These are phyloP conservation scores for Infundibulicybe gibba DNA, from an alignment of 768 basidiomycete genomes.

Conservation along the genomic window DNA sequence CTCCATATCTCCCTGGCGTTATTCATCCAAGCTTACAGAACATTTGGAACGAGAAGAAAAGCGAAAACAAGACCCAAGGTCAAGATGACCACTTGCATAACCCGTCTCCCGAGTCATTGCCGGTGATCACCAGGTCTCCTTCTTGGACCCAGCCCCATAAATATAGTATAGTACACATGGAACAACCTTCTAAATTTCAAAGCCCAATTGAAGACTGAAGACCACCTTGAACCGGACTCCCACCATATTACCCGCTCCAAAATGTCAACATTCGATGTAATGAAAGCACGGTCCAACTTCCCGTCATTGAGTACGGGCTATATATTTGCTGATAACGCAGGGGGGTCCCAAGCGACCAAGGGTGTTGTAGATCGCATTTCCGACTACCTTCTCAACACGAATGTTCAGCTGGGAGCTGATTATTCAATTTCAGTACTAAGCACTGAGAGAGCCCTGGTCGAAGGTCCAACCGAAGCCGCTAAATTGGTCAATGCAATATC, in stretches of 20 bases:
- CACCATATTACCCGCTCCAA: neutral
- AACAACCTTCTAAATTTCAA: neutral
- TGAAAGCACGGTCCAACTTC: constrained; percentile 54
- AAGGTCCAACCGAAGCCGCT: constrained; percentile 48
- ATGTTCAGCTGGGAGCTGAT: constrained; percentile 71
- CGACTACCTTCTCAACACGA: constrained; percentile 69
- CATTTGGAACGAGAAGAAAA: no score
- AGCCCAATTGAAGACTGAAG: no score
- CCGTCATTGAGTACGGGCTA: constrained; percentile 57
- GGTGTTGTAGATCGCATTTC: constrained; percentile 54
- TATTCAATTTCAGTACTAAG: constrained; percentile 56
- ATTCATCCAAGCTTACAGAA: no score
- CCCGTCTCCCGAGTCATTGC: no score
- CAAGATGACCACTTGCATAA: no score
- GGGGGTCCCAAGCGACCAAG: constrained; percentile 61
- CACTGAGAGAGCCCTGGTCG: constrained; percentile 42
- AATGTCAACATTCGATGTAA: constrained; percentile 38
- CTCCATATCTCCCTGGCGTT: no score
- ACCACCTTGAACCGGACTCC: no score
- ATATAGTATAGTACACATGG: neutral
- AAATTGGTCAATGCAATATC: constrained; percentile 64
- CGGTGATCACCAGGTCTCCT: neutral
- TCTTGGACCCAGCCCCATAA: neutral
- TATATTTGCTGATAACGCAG: constrained; percentile 75
- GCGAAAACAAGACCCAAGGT: no score